Evolutionary conservation across 1,284 basidiomycete species (phyloP).

Genomic region (Erythrobasidium hasegawianum): DNA sequence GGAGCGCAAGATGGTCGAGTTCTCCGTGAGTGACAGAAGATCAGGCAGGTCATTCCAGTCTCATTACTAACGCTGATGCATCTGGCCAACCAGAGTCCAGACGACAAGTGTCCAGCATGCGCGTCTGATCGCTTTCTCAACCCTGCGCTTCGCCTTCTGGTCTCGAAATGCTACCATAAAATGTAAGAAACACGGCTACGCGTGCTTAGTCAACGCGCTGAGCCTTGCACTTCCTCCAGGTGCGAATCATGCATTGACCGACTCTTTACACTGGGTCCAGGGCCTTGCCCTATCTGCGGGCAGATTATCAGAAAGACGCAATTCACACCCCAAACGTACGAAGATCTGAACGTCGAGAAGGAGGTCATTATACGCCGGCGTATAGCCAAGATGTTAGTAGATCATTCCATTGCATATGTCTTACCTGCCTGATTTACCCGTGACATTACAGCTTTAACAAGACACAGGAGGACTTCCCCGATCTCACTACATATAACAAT

Average conservation of each 20-base stretch:
- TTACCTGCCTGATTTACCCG: background rate
- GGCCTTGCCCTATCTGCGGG: slow-evolving; percentile 89
- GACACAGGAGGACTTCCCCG: slow-evolving; percentile 78
- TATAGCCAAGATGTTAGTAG: slow-evolving; percentile 72
- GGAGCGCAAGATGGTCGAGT: slow-evolving; percentile 32
- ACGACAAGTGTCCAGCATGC: slow-evolving; percentile 93
- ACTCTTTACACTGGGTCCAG: slow-evolving; percentile 90
- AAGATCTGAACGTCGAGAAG: slow-evolving; percentile 93
- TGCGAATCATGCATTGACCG: slow-evolving; percentile 98
- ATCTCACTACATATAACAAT: slow-evolving; percentile 80
- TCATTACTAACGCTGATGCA: no score
- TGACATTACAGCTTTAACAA: slow-evolving; percentile 81
- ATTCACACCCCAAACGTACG: slow-evolving; percentile 94
- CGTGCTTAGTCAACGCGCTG: background rate
- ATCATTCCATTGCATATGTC: background rate
- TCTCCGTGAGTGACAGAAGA: slow-evolving; percentile 9
- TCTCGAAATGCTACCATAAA: slow-evolving; percentile 96
- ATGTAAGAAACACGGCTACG: slow-evolving; percentile 59
- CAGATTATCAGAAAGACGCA: slow-evolving; percentile 84
- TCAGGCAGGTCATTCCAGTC: background rate
- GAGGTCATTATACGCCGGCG: slow-evolving; percentile 84
- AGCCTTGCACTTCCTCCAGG: slow-evolving; percentile 54
- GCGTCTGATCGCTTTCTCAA: slow-evolving; percentile 95
- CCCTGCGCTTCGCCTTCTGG: slow-evolving; percentile 85
- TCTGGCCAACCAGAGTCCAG: slow-evolving; percentile 12